Evolutionary conservation across 2,329 filamentous ascomycete species (phyloP), one percentile per base, ranked within the genome.

Genomic region (Trichoderma afroharzianum): DNA sequence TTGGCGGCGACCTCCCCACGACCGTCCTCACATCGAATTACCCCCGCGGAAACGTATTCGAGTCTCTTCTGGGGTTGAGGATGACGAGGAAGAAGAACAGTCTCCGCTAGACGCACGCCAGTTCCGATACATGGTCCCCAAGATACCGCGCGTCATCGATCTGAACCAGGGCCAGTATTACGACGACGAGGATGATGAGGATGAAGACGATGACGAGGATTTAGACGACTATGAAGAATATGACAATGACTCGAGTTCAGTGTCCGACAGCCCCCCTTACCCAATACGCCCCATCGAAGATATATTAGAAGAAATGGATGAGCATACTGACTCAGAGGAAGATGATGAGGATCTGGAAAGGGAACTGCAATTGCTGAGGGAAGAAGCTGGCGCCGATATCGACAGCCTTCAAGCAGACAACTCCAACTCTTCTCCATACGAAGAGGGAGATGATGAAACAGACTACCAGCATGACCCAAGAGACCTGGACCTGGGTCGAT

Each of bases 1-100:
- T 1, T 90, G 90, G 77, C 82, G 95, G 9, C 88, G 88, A 76
- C 77, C 82, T 1, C 85, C 87, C 0, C 84, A 85, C 8, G 85
- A 86, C 71, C 87, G 94, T 61, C 94, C 94, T 1, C 79, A 87
- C 0, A 83, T 97, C 50, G 83, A 86, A 14, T 93, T 97, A 18
- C 92, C 93, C 0, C 91, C 94, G 1, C 87, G 91, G 73, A 97
- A 96, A 79, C 87, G 88, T 76, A 87, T 86, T 43, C 85, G 89
- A 75, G 76, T 91, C 75, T 79, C 79, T 12, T 82, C 84, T 69
- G 76, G 80, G 11, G 79, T 81, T 24, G 76, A 77, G 2, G 78
- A 80, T 3, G 80, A 81, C 11, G 81, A 85, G n/a, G 82, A 83
- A n/a, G 57, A 68, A 24, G 26, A 47, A 21, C 68, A 63, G 15